A percentile compares a stretch with the other conserved stretches of the same genome.
These are phyloP conservation scores for Myxozyma neglecta DNA, from an alignment of 805 yeast genomes.

Conservation along the genomic window DNA sequence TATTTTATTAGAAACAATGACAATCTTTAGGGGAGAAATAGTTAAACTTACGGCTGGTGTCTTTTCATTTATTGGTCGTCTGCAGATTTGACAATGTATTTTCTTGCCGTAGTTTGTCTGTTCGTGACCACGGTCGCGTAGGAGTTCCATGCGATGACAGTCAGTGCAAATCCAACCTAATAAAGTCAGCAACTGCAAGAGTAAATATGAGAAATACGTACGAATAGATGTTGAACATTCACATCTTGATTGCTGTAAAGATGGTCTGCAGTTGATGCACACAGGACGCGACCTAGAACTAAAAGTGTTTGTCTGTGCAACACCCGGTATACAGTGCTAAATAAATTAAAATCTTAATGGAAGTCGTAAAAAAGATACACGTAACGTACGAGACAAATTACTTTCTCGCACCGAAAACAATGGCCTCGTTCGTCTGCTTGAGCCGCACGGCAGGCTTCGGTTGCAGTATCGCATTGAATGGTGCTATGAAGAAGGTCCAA, in stretches of 20 bases:
- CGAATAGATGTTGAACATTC: conserved; percentile 12
- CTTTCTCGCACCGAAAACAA: conserved; percentile 12
- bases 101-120: neutral
- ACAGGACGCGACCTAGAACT: conserved; percentile 15
- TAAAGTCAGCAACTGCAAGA: neutral
- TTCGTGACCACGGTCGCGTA: conserved; percentile 5
- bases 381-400: conserved; percentile 3
- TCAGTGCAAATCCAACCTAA: conserved; percentile 27
- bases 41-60: neutral
- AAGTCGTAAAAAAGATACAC: neutral
- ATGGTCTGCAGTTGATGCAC: conserved; percentile 16
- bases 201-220: neutral
- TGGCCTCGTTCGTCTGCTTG: neutral
- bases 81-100: conserved; percentile 14
- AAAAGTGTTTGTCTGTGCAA: conserved; percentile 1
- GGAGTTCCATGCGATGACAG: conserved; percentile 21
- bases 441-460: conserved; percentile 10
- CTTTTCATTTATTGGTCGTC: conserved; percentile 5
- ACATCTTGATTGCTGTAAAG: conserved; percentile 16
- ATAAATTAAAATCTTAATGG: neutral
- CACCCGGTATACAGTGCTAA: conserved; percentile 19
- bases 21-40: neutral
- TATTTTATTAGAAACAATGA: neutral
- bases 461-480: conserved; percentile 23
- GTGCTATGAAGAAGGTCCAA: conserved; percentile 8